A percentile compares a stretch with the other conserved stretches of the same genome.
phyloP scores from a whole-genome alignment of 1,139 yeast genomes.

The Torulaspora pretoriensis region DNA sequence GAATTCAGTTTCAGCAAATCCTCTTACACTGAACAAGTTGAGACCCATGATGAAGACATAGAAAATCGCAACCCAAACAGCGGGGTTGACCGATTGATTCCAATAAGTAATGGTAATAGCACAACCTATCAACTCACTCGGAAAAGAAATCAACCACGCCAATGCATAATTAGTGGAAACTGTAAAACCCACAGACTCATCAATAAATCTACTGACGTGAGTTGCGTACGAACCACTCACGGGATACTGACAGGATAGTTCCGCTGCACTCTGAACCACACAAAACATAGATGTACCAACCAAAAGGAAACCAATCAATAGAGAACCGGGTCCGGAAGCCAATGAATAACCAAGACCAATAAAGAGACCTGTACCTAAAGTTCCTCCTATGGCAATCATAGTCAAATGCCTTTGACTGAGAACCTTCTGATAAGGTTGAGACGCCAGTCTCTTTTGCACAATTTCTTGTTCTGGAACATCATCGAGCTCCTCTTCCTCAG shows the following conservation, averaged over 20 bases:
- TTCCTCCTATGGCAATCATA: constrained; percentile 64
- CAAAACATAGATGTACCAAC: constrained; percentile 51
- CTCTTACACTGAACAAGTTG: constrained; percentile 54
- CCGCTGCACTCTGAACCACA: constrained; percentile 66
- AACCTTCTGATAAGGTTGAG: constrained; percentile 58
- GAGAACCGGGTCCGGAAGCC: constrained; percentile 55
- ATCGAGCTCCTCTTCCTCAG: constrained; percentile 49
- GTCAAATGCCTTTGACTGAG: constrained; percentile 59
- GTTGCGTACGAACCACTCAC: constrained; percentile 65
- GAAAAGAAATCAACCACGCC: constrained; percentile 58
- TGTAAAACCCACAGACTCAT: constrained; percentile 59
- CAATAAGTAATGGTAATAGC: constrained; percentile 55
- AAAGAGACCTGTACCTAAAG: constrained; percentile 59
- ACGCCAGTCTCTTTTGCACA: constrained; percentile 41
- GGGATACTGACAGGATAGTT: constrained; percentile 61
- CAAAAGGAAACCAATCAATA: constrained; percentile 50
- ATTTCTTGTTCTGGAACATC: constrained; percentile 58
- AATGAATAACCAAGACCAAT: constrained; percentile 61
- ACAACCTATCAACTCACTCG: constrained; percentile 57
- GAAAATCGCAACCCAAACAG: constrained; percentile 53
- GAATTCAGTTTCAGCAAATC: constrained; percentile 68
- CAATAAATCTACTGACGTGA: constrained; percentile 57
- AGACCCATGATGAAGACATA: constrained; percentile 47
- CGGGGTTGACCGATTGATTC: constrained; percentile 48
- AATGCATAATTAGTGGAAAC: constrained; percentile 58